Evolutionary conservation across 805 yeast genomes (phyloP), one percentile per base, ranked within the genome.

Genomic region (Babjeviella inositovora): DNA sequence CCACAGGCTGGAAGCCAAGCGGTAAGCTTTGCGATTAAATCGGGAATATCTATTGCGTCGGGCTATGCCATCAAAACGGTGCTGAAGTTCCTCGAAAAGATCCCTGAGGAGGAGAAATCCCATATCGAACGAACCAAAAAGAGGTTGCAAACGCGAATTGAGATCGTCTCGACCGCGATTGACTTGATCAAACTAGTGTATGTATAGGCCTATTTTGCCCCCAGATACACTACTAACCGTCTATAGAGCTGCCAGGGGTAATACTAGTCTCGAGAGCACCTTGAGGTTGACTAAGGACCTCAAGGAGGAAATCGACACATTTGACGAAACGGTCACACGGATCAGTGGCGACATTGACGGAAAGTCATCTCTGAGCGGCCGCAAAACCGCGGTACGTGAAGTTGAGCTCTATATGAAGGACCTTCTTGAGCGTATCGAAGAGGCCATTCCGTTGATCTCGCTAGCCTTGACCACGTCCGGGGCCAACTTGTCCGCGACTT

Each of bases 11-110:
- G 84, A 15, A 67, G 66, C 23, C 84, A 76, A 32, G 79, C 80
- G 2, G 77, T 77, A n/a, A 62, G 81, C 3, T 72, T 77, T 46
- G 92, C 85, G 7, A 67, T 77, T 14, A 54, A 75, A 27, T 75
- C 85, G 2, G 82, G 90, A 0, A 63, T 77, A 15, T 69, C 82
- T 2, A 33, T 77, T 11, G 90, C 85, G 0, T 68, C 84, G 0
- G 67, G 75, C 0, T 77, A 67, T 45, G 84, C 85, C 12, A 56
- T 76, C 19, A 68, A 64, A 28, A 67, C 75, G 1, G 63, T 76
- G n/a, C 43, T 66, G 7, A 58, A 43, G 23, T 57, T 73, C 28
- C 47, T 76, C 20, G 71, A 61, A 11, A 44, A 47, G 17, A 54
- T 65, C 7, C 79, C 82, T 1, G 61, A 48, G 14, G 53, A 57